A percentile compares a stretch with the other conserved stretches of the same genome.
These are phyloP conservation scores for Sugiyamaella xylanicola DNA, from an alignment of 1,139 yeast genomes.

Conservation along the genomic window DNA sequence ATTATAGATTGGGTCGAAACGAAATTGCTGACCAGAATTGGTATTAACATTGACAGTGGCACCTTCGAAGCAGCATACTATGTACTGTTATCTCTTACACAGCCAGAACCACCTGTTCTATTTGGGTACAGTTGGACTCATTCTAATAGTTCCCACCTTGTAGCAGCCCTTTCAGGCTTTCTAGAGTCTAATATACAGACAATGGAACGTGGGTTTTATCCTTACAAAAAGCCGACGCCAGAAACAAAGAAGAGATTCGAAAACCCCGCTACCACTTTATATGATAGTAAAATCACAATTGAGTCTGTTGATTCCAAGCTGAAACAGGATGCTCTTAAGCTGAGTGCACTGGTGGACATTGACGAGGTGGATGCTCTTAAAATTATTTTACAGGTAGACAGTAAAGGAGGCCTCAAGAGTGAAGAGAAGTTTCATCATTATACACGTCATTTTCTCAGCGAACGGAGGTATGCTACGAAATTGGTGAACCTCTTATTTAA, in stretches of 20 bases:
- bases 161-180: conserved; percentile 31
- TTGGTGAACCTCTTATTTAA: conserved; percentile 17
- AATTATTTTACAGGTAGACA: conserved; percentile 32
- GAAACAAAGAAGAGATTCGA: conserved; percentile 23
- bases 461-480: conserved; percentile 32
- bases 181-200: conserved; percentile 28
- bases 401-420: conserved; percentile 28
- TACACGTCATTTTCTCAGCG: conserved; percentile 31
- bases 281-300: conserved; percentile 12
- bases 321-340: conserved; percentile 27
- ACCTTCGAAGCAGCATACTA: conserved; percentile 38
- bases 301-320: conserved; percentile 27
- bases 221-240: conserved; percentile 20
- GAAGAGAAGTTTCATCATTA: conserved; percentile 29
- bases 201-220: conserved; percentile 30
- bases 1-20: too few species aligned
- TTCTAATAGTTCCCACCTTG: conserved; percentile 14
- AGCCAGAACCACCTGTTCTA: conserved; percentile 15
- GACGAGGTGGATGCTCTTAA: conserved; percentile 32
- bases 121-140: background rate
- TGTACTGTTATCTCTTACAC: conserved; percentile 26
- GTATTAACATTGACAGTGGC: conserved; percentile 14
- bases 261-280: conserved; percentile 19
- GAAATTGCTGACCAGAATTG: too few species aligned
- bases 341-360: conserved; percentile 31